Percentiles rank a stretch among this genome's conserved stretches.
These are phyloP conservation scores for Aureobasidium lini DNA, from an alignment of 2,329 filamentous ascomycete species.

Conservation along the genomic window DNA sequence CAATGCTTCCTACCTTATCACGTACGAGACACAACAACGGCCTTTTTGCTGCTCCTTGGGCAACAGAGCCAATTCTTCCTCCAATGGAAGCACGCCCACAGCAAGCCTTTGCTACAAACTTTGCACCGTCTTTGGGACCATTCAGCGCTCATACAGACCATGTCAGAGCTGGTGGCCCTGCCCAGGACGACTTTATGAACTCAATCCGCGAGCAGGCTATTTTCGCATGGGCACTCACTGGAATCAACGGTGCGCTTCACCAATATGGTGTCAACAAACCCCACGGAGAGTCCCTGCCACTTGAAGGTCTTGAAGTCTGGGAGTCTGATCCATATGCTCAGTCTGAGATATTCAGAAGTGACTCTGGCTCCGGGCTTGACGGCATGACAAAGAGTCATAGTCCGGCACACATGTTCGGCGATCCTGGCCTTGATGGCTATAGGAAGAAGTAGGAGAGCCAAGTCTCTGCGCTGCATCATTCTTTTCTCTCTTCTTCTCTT, in stretches of 20 bases:
- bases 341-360: constrained; percentile 8
- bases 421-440: constrained; percentile 23
- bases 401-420: constrained; percentile 24
- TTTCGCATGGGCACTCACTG: constrained; percentile 77
- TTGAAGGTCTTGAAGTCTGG: constrained; percentile 55
- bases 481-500: neutral
- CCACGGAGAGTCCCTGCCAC: constrained; percentile 55
- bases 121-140: constrained; percentile 31
- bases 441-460: constrained; percentile 8
- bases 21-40: constrained; percentile 49
- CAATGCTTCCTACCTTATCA: constrained; percentile 53
- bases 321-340: constrained; percentile 29
- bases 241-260: constrained; percentile 69
- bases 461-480: neutral
- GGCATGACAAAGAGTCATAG: constrained; percentile 14
- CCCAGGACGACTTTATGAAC: constrained; percentile 59
- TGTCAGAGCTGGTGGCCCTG: constrained; percentile 41
- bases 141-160: constrained; percentile 21
- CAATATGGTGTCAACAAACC: constrained; percentile 57
- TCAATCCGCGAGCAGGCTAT: constrained; percentile 78
- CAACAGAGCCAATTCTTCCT: constrained; percentile 53
- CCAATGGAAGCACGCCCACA: constrained; percentile 30
- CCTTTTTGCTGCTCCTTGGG: constrained; percentile 76
- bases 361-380: constrained; percentile 15
- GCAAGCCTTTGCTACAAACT: constrained; percentile 23